Conservation (phyloP, 73 alveolate species). For the Halteria grandinella region DNA sequence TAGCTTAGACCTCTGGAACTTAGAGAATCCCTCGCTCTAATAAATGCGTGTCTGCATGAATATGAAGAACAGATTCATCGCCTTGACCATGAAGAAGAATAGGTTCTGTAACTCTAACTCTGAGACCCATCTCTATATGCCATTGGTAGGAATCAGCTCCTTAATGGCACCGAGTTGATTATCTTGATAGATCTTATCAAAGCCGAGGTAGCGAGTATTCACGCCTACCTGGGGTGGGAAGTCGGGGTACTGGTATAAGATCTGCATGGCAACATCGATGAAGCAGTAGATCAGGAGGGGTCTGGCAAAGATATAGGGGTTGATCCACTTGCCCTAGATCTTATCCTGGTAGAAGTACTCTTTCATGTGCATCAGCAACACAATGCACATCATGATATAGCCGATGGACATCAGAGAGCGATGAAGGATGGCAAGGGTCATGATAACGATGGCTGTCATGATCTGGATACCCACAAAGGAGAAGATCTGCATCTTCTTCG, state of each 20-base stretch:
- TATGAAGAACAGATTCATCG: constrained; percentile 35
- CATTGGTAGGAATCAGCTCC: not conserved
- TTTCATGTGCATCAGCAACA: constrained; percentile 3
- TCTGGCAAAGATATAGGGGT: constrained; percentile 8
- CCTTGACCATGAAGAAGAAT: constrained; percentile 9
- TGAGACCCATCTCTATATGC: not conserved
- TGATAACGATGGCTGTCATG: constrained; percentile 9
- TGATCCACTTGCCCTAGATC: constrained; percentile 23
- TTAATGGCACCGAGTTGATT: not conserved
- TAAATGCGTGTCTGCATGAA: constrained; percentile 41
- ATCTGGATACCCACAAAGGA: constrained; percentile 20
- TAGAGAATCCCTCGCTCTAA: constrained; percentile 11
- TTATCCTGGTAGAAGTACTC: constrained; percentile 38
- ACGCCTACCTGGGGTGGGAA: no score
- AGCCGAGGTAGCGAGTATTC: no score
- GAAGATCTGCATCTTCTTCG: constrained; percentile 28
- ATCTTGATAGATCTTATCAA: constrained; percentile 17
- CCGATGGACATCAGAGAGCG: constrained; percentile 48
- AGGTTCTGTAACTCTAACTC: not conserved
- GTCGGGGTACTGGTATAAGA: constrained; percentile 22
- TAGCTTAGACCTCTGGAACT: constrained; percentile 11
- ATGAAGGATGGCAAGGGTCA: constrained; percentile 19
- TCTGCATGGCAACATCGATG: constrained; percentile 27
- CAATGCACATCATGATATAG: constrained; percentile 24
- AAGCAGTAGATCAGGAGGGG: constrained; percentile 37